Percentiles rank a stretch among this genome's conserved stretches.
Evolutionary conservation across 2,329 filamentous ascomycete genomes (phyloP).

Genomic region (Trichophaea hybrida): DNA sequence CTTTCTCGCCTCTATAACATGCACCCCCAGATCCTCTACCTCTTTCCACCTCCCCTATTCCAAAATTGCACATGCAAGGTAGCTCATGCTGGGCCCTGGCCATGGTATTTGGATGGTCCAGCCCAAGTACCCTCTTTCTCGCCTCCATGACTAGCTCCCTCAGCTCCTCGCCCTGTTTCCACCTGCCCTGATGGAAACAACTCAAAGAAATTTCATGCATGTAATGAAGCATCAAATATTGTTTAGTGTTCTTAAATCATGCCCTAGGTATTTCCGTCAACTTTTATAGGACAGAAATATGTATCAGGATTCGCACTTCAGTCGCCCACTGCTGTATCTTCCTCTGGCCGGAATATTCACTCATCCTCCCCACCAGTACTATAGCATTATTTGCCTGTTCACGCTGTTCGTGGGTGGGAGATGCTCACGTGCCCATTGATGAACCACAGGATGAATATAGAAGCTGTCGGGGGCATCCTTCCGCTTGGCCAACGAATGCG

Average conservation of each 20-base stretch:
- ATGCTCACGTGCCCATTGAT: slow-evolving; percentile 18
- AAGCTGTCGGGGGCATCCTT: slow-evolving; percentile 5
- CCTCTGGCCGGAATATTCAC: neutral
- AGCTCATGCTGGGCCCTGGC: slow-evolving; percentile 5
- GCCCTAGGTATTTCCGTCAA: neutral
- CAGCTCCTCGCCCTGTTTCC: neutral
- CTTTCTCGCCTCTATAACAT: too few species aligned
- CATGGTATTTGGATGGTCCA: slow-evolving; percentile 1
- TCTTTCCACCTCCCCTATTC: too few species aligned
- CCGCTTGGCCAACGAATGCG: slow-evolving; percentile 11
- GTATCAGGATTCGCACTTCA: slow-evolving; percentile 8
- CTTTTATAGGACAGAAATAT: neutral
- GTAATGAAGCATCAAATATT: neutral
- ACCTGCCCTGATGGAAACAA: neutral
- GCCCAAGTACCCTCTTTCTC: too few species aligned
- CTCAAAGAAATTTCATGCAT: neutral
- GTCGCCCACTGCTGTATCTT: slow-evolving; percentile 21
- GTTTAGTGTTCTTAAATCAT: neutral
- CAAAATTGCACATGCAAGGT: neutral
- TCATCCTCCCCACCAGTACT: neutral
- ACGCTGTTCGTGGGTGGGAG: slow-evolving; percentile 33
- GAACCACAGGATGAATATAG: slow-evolving; percentile 7
- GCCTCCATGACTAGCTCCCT: too few species aligned
- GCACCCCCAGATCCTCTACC: too few species aligned
- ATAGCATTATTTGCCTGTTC: slow-evolving; percentile 32